phyloP scores from a whole-genome alignment of 768 basidiomycete genomes.

The Leccinum imitatum region DNA sequence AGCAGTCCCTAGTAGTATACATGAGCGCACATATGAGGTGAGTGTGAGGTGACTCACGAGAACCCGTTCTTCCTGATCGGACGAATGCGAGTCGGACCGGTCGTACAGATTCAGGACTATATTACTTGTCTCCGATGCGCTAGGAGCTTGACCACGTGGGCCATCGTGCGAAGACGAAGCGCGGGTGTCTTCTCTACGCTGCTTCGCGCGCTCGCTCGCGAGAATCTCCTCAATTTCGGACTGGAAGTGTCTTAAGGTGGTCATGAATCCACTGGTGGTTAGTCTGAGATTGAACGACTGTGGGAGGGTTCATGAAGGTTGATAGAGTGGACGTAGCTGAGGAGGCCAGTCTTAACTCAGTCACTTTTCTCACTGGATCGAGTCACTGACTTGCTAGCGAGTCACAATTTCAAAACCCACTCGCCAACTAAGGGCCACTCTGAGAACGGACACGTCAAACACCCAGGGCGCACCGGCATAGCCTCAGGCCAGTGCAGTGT shows the following conservation, averaged over 20 bases:
- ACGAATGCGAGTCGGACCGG: slow-evolving; percentile 6
- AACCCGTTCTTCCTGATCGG: slow-evolving; percentile 19
- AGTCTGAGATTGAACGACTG: slow-evolving; percentile 2
- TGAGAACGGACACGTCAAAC: neutral
- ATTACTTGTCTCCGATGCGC: neutral
- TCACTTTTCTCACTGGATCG: neutral
- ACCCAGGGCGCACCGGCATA: neutral
- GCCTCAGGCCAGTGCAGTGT: neutral
- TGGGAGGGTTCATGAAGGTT: slow-evolving; percentile 16
- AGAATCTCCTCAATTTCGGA: slow-evolving; percentile 77
- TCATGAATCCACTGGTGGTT: slow-evolving; percentile 21
- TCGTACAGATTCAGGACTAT: neutral
- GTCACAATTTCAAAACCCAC: neutral
- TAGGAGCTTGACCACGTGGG: slow-evolving; percentile 50
- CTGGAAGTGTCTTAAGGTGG: slow-evolving; percentile 45
- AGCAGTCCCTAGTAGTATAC: slow-evolving; percentile 40
- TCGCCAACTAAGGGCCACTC: neutral
- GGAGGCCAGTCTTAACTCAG: neutral
- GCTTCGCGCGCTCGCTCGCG: slow-evolving; percentile 62
- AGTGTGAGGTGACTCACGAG: slow-evolving; percentile 11
- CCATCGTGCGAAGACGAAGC: slow-evolving; percentile 19
- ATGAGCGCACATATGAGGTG: neutral
- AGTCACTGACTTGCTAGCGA: neutral
- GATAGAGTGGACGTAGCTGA: slow-evolving; percentile 3
- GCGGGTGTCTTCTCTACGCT: slow-evolving; percentile 39